These are phyloP conservation scores for Sphagnurus paluster DNA, from an alignment of 1,284 basidiomycete genomes.

Conservation along the genomic window DNA sequence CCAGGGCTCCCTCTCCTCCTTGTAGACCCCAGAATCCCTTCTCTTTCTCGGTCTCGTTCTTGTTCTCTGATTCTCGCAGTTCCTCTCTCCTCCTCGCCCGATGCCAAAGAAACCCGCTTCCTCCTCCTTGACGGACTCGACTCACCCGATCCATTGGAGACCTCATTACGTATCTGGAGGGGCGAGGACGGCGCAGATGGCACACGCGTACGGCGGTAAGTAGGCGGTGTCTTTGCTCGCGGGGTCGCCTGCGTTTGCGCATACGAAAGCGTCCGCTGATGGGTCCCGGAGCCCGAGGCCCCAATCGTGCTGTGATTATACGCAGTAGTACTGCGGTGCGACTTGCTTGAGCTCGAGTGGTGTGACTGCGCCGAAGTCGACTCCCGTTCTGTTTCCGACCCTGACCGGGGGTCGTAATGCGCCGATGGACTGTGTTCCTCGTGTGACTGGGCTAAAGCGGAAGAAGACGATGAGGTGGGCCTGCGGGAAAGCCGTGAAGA, in stretches of 20 bases:
- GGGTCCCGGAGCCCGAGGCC: slow-evolving; percentile 75
- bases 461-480: slow-evolving; percentile 6
- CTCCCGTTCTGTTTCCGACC: too few relatives aligned
- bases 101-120: slow-evolving; percentile 5
- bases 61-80: slow-evolving; percentile 18
- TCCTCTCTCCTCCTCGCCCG: slow-evolving; percentile 15
- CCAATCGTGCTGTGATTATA: too few relatives aligned
- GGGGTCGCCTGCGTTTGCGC: slow-evolving; percentile 14
- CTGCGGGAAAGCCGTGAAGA: slow-evolving; percentile 42
- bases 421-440: neutral
- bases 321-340: too few relatives aligned
- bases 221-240: neutral
- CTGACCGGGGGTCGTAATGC: neutral
- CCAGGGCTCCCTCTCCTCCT: slow-evolving; percentile 11
- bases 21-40: slow-evolving; percentile 4
- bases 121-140: slow-evolving; percentile 5
- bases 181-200: slow-evolving; percentile 9
- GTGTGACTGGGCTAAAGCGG: neutral
- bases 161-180: neutral
- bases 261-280: slow-evolving; percentile 21
- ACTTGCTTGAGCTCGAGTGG: too few relatives aligned
- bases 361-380: too few relatives aligned
- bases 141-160: slow-evolving; percentile 3
- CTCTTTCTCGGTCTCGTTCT: slow-evolving; percentile 2
- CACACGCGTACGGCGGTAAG: slow-evolving; percentile 6